These are phyloP conservation scores for Erythrophleum fordii DNA, from an alignment of 306 rosid species.

Conservation along the genomic window DNA sequence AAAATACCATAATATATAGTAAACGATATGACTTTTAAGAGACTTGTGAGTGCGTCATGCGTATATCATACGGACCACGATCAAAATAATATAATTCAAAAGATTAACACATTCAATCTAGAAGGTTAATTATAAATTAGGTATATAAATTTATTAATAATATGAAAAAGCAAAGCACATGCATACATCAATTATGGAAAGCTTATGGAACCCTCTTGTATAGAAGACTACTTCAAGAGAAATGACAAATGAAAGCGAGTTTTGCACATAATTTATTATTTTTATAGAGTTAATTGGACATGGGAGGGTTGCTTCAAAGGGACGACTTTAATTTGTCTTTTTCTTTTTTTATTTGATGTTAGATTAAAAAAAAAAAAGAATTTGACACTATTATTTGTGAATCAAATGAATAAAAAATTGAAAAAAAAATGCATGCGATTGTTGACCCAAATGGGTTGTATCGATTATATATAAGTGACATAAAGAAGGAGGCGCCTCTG, in stretches of 20 bases:
- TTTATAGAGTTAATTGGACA: neutral
- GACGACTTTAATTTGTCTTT: neutral
- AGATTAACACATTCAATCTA: conserved; percentile 15
- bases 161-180: conserved; percentile 1
- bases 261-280: neutral
- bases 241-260: conserved; percentile 8
- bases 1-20: neutral
- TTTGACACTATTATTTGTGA: neutral
- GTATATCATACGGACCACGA: conserved; percentile 12
- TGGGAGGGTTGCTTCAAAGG: conserved; percentile 17
- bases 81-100: neutral
- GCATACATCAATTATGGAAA: conserved; percentile 3
- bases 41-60: conserved; percentile 22
- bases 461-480: neutral
- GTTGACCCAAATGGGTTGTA: neutral
- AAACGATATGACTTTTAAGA: neutral
- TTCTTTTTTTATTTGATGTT: neutral
- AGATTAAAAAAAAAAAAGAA: neutral
- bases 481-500: neutral
- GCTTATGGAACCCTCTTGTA: neutral
- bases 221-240: conserved; percentile 15
- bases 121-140: conserved; percentile 20
- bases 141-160: neutral
- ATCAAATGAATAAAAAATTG: neutral
- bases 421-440: neutral